Evolutionary conservation across 2,329 filamentous ascomycete species (phyloP), one percentile per base, ranked within the genome.

Genomic region (Colletotrichum sp.): DNA sequence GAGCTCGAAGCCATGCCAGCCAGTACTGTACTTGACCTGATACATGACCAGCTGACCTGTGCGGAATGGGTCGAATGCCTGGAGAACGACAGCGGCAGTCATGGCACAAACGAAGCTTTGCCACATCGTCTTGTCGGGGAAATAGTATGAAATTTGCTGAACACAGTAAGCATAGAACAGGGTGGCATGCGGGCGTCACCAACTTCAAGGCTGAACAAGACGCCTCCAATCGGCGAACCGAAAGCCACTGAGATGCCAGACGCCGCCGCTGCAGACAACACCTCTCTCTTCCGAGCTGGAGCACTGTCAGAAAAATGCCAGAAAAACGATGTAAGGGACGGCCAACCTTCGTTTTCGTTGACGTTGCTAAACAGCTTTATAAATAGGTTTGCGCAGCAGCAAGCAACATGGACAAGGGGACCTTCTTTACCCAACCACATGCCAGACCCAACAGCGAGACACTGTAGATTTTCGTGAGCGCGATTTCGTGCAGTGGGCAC

Each of bases 91-190:
- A 21, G 97, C 96, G 18, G 96, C 97, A n/a, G 98, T 95, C 96
- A 99, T 99, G 83, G 97, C 97, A 81, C 97, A 99, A 55, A 99
- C 97, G 82, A 99, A 99, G 81, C 96, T 98, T 84, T 98, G 97
- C 97, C 97, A 99, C 97, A 99, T 99, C 12, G 97, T 99, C 85
- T 99, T 99, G 86, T 99, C 96, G 0, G 97, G 96, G 80, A 99
- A 99, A 85, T 98, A 99, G 84, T 98, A 99, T 1, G 96, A 98
- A 4, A 99, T 88, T 90, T 98, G 95, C 91, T 95, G n/a, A 6
- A 34, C 8, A 12, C n/a, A 15, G 72, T 80, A 62, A 80, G 78
- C 5, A 12, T 49, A 6, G 18, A 24, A 64, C 16, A 16, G 8
- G 13, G 2, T 30, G 32, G 18, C 18, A 16, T 36, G 26, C 8